phyloP scores from a whole-genome alignment of 176 grass and related monocot genomes.

The Zoysia pacifica region DNA sequence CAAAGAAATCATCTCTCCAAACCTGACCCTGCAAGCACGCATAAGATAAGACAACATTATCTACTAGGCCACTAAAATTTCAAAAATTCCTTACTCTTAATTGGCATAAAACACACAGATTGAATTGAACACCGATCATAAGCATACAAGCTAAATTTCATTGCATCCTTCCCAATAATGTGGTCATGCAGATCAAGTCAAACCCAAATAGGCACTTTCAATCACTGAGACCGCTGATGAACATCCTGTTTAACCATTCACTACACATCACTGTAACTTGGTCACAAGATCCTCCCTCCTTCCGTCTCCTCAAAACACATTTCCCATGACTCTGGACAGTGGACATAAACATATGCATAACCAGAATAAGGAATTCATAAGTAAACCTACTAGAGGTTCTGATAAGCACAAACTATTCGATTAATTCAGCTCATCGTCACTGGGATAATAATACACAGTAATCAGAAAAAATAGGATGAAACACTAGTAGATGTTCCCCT shows the following conservation, averaged over 20 bases:
- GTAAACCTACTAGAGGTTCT: background rate
- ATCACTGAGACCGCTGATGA: background rate
- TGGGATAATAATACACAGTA: slow-evolving; percentile 12
- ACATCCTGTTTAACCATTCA: background rate
- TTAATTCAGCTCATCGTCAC: background rate
- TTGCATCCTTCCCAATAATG: background rate
- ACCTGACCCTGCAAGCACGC: background rate
- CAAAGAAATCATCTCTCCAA: background rate
- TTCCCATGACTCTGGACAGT: background rate
- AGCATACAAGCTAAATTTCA: background rate
- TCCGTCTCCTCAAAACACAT: background rate
- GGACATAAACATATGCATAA: background rate
- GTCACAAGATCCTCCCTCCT: background rate
- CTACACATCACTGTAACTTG: background rate
- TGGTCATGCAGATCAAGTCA: background rate
- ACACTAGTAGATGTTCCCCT: slow-evolving; percentile 17
- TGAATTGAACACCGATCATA: background rate
- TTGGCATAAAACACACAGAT: background rate
- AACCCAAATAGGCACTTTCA: background rate
- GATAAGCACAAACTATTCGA: slow-evolving; percentile 16
- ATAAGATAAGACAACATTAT: background rate
- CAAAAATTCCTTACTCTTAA: background rate
- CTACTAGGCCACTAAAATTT: background rate
- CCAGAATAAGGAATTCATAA: background rate
- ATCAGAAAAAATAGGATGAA: background rate